These are phyloP conservation scores for Malus hybrid DNA, from an alignment of 331 rosid genomes.

Conservation along the genomic window DNA sequence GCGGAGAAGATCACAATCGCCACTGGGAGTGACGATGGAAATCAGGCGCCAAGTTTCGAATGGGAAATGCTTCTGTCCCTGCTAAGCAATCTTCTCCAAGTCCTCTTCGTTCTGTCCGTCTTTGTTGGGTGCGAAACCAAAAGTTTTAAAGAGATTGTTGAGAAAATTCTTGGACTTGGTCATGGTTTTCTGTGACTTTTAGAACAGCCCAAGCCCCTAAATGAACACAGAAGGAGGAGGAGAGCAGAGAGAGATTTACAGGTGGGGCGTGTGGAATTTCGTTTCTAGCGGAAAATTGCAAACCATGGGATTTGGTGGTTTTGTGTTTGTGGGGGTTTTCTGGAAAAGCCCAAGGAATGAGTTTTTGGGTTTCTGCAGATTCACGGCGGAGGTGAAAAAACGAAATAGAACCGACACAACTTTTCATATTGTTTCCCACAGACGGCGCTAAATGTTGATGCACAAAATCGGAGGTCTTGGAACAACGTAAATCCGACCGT, in stretches of 20 bases:
- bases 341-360: too few relatives aligned
- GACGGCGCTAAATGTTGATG: too few relatives aligned
- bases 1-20: too few relatives aligned
- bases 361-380: too few relatives aligned
- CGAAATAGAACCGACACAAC: too few relatives aligned
- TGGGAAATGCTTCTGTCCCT: slow-evolving; percentile 67
- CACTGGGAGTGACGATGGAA: too few relatives aligned
- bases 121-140: slow-evolving; percentile 38
- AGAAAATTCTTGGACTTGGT: slow-evolving; percentile 44
- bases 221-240: not conserved
- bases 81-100: slow-evolving; percentile 66
- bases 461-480: too few relatives aligned
- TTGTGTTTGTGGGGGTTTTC: too few relatives aligned
- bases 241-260: not conserved
- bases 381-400: too few relatives aligned
- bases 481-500: too few relatives aligned
- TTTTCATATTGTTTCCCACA: too few relatives aligned
- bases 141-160: slow-evolving; percentile 35
- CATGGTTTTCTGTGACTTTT: slow-evolving; percentile 8
- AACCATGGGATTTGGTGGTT: not conserved
- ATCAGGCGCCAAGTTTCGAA: slow-evolving; percentile 23
- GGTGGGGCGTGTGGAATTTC: not conserved
- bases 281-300: not conserved
- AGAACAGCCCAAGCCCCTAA: slow-evolving; percentile 28
- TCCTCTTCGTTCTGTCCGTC: slow-evolving; percentile 54